Conservation (phyloP, 768 basidiomycete species). For the Fomitopsis pulvina region DNA sequence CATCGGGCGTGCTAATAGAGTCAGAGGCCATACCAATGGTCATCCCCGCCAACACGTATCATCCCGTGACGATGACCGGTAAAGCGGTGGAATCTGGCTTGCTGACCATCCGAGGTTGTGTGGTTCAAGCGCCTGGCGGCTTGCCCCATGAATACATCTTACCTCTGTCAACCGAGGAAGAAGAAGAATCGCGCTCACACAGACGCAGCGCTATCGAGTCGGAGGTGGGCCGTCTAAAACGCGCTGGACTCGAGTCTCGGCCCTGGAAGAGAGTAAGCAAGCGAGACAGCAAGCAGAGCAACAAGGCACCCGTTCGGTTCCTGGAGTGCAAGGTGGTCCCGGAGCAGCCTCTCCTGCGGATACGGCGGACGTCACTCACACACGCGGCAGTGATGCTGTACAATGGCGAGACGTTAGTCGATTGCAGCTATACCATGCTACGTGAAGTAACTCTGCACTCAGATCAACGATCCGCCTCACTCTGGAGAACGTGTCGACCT, state of each 20-base stretch:
- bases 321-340: conserved; percentile 80
- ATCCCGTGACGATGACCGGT: conserved; percentile 66
- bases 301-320: conserved; percentile 38
- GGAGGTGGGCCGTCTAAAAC: conserved; percentile 69
- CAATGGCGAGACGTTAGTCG: conserved; percentile 80
- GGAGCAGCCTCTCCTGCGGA: conserved; percentile 81
- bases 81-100: conserved; percentile 58
- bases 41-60: conserved; percentile 70
- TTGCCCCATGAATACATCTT: conserved; percentile 64
- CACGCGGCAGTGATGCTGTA: conserved; percentile 95
- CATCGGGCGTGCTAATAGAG: conserved; percentile 73
- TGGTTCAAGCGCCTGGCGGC: conserved; percentile 72
- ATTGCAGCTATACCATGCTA: background rate
- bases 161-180: conserved; percentile 65
- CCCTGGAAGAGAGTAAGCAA: conserved; percentile 49
- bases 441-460: background rate
- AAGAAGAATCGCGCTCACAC: conserved; percentile 53
- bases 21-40: conserved; percentile 54
- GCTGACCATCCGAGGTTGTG: conserved; percentile 72
- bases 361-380: conserved; percentile 82
- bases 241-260: conserved; percentile 64
- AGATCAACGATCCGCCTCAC: conserved; percentile 84
- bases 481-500: conserved; percentile 80
- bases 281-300: conserved; percentile 25
- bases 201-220: conserved; percentile 54